Conservation (phyloP, 495 filamentous ascomycete species). For the Aspergillus cavernicola region DNA sequence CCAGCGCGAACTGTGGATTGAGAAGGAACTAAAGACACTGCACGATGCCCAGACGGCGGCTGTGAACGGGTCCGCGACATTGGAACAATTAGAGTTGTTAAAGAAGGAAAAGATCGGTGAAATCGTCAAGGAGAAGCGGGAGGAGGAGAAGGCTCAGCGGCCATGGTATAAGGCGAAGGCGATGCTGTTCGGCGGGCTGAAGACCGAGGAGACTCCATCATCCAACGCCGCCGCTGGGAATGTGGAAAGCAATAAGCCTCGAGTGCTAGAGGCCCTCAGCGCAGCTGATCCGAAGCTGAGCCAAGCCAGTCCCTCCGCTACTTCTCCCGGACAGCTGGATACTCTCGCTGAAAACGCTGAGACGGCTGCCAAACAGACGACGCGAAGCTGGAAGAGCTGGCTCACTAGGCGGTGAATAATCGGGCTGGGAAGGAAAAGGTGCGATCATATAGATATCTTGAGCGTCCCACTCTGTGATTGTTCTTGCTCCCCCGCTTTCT, state of each 20-base stretch:
- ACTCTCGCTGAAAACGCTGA: slow-evolving; percentile 42
- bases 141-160: slow-evolving; percentile 41
- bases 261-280: slow-evolving; percentile 39
- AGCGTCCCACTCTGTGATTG: not conserved
- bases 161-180: slow-evolving; percentile 43
- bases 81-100: slow-evolving; percentile 45
- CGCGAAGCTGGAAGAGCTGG: slow-evolving; percentile 45
- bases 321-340: slow-evolving; percentile 36
- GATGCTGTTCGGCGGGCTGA: slow-evolving; percentile 45
- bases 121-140: slow-evolving; percentile 41
- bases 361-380: slow-evolving; percentile 33
- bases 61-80: slow-evolving; percentile 59
- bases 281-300: slow-evolving; percentile 25
- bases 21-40: slow-evolving; percentile 57
- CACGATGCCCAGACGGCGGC: slow-evolving; percentile 58
- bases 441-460: slow-evolving; percentile 5
- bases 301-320: slow-evolving; percentile 17
- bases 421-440: slow-evolving; percentile 1
- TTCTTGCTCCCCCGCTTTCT: slow-evolving; percentile 6
- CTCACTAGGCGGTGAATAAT: slow-evolving; percentile 35
- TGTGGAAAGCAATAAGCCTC: slow-evolving; percentile 20
- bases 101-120: slow-evolving; percentile 58
- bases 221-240: not conserved
- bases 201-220: slow-evolving; percentile 41
- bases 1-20: slow-evolving; percentile 61